Conservation (phyloP, 768 basidiomycete species). For the Rickenella mellea region DNA sequence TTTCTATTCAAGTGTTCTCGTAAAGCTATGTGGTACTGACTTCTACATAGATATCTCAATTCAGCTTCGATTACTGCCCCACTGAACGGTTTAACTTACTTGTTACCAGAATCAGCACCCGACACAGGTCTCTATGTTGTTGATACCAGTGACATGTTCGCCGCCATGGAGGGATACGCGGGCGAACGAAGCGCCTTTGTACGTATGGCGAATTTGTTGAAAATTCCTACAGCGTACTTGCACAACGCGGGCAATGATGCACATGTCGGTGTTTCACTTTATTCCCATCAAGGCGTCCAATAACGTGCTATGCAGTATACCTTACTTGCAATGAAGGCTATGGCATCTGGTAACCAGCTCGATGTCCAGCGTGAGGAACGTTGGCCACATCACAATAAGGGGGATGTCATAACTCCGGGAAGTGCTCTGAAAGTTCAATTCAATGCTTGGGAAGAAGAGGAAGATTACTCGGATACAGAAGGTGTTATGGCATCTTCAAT, state of each 20-base stretch:
- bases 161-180: constrained; percentile 57
- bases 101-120: constrained; percentile 49
- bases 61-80: constrained; percentile 40
- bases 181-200: constrained; percentile 43
- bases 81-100: constrained; percentile 38
- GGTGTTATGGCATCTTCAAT: constrained; percentile 26
- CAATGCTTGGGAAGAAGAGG: constrained; percentile 49
- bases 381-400: constrained; percentile 70
- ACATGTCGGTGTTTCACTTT: constrained; percentile 37
- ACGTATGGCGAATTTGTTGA: constrained; percentile 53
- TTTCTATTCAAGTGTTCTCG: constrained; percentile 19
- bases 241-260: constrained; percentile 91
- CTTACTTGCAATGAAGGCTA: constrained; percentile 49
- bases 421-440: constrained; percentile 42
- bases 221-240: constrained; percentile 41
- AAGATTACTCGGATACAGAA: constrained; percentile 35
- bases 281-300: not conserved
- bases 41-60: constrained; percentile 38
- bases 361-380: constrained; percentile 71
- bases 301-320: constrained; percentile 44
- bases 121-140: constrained; percentile 50
- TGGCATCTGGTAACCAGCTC: constrained; percentile 66
- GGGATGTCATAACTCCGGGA: constrained; percentile 12
- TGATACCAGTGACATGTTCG: constrained; percentile 70
- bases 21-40: not conserved